phyloP scores from a whole-genome alignment of 192 early-diverging fungal species.

The Chytriomyces sp. region DNA sequence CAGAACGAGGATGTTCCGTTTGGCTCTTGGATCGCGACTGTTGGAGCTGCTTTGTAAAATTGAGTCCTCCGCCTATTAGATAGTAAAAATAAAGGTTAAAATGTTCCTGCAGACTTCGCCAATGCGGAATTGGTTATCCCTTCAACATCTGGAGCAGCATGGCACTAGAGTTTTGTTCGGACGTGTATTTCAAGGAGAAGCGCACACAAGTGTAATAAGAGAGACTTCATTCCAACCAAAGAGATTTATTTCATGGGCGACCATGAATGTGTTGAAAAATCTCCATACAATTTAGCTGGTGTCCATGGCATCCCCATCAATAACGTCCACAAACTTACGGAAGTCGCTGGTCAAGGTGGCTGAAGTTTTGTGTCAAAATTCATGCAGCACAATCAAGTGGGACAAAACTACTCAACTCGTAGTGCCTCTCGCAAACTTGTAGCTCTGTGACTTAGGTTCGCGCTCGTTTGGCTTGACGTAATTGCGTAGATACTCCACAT shows the following conservation, averaged over 20 bases:
- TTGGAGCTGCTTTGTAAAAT: not conserved
- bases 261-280: no score
- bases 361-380: conserved; percentile 9
- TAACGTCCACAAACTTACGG: conserved; percentile 58
- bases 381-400: no score
- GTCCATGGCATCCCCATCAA: conserved; percentile 72
- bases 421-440: conserved; percentile 54
- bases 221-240: no score
- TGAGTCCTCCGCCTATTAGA: no score
- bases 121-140: no score
- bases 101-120: no score
- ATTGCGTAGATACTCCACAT: conserved; percentile 82
- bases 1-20: conserved; percentile 31
- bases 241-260: not conserved
- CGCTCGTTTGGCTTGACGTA: conserved; percentile 89
- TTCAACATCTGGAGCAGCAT: no score
- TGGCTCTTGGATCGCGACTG: conserved; percentile 31
- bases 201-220: no score
- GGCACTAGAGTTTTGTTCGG: no score
- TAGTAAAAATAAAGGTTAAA: no score
- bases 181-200: no score
- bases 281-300: conserved; percentile 20
- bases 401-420: conserved; percentile 36
- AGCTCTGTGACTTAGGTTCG: conserved; percentile 80
- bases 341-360: conserved; percentile 62